Percentiles rank a stretch among this genome's conserved stretches.
phyloP scores from a whole-genome alignment of 2,329 filamentous ascomycete genomes.

The Akanthomyces uredinophilus region DNA sequence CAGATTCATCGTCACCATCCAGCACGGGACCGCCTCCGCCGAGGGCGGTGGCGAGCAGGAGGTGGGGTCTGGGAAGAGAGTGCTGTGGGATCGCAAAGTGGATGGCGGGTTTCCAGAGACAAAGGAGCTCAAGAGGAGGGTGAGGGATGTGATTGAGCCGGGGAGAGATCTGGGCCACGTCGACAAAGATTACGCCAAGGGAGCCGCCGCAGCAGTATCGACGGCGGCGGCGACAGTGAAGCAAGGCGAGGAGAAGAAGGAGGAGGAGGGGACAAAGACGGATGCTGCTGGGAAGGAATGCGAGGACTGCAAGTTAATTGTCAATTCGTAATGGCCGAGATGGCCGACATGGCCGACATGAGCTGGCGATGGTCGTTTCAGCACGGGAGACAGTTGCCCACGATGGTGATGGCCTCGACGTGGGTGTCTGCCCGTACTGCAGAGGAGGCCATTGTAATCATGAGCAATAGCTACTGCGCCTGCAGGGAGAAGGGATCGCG shows the following conservation, averaged over 20 bases:
- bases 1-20: constrained; percentile 69
- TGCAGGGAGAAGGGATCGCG: too few species aligned
- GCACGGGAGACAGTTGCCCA: too few species aligned
- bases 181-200: constrained; percentile 46
- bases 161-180: constrained; percentile 75
- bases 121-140: constrained; percentile 80
- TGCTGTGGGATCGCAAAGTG: constrained; percentile 82
- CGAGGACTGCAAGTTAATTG: constrained; percentile 11
- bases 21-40: constrained; percentile 18
- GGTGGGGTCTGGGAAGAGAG: constrained; percentile 29
- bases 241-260: background rate
- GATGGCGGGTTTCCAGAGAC: constrained; percentile 93
- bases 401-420: too few species aligned
- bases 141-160: constrained; percentile 79
- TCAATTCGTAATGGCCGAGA: too few species aligned
- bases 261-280: background rate
- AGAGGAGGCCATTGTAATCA: too few species aligned
- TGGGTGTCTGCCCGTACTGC: too few species aligned
- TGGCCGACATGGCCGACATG: background rate
- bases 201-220: background rate
- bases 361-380: too few species aligned
- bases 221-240: background rate
- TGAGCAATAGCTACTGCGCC: too few species aligned
- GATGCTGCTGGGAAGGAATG: constrained; percentile 10
- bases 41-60: background rate